Percentiles rank a stretch among this genome's conserved stretches.
These are phyloP conservation scores for Chrysanthemum makinoi DNA, from an alignment of 129 eudicot species.

Conservation along the genomic window DNA sequence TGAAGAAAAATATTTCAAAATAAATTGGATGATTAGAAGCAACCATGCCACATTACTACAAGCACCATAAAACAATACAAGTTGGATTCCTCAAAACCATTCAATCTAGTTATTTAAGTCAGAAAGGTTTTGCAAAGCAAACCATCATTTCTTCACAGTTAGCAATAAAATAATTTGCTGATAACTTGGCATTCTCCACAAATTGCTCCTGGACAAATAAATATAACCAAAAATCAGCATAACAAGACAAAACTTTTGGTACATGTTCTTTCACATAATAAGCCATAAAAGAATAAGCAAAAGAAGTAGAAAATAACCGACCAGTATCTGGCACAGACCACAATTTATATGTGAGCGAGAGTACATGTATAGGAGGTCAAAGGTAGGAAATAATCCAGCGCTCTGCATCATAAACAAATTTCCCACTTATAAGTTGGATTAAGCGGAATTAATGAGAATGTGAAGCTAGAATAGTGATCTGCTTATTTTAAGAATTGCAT, in stretches of 20 bases:
- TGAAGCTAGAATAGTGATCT: not conserved
- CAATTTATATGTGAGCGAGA: constrained; percentile 61
- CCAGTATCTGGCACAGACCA: constrained; percentile 85
- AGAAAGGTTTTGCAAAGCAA: constrained; percentile 30
- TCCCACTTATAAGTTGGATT: not conserved
- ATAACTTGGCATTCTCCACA: constrained; percentile 75
- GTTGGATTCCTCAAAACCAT: not conserved
- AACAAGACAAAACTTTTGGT: too few relatives aligned
- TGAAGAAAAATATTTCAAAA: constrained; percentile 12
- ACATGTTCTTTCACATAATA: too few relatives aligned
- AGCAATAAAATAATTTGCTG: constrained; percentile 68
- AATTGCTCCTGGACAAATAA: constrained; percentile 65
- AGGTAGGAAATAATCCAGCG: constrained; percentile 90
- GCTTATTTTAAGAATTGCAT: not conserved
- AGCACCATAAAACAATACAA: not conserved
- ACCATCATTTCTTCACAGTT: constrained; percentile 85
- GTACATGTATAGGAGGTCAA: constrained; percentile 80
- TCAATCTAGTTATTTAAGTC: not conserved
- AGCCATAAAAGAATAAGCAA: constrained; percentile 4
- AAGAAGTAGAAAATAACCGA: constrained; percentile 31
- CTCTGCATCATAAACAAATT: constrained; percentile 45
- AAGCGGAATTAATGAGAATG: not conserved
- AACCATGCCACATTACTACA: not conserved
- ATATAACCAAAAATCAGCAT: not conserved
- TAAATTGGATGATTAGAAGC: not conserved